phyloP scores from a whole-genome alignment of 805 yeast species.

The Grigorovia jiainica region DNA sequence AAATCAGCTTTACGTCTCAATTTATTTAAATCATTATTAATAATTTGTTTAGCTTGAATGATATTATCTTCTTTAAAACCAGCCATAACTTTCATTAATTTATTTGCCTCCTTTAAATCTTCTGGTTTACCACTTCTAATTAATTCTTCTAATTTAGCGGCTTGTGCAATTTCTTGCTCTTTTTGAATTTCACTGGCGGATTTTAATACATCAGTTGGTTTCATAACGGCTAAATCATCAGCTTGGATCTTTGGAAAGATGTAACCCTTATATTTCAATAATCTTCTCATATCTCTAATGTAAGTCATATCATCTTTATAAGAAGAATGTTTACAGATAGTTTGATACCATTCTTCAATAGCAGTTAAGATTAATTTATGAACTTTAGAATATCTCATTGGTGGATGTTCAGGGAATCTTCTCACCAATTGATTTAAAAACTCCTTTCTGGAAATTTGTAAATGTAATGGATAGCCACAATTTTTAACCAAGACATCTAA shows the following conservation, averaged over 20 bases:
- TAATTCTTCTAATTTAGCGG: slow-evolving; percentile 91
- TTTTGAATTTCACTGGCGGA: slow-evolving; percentile 83
- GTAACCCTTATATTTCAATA: slow-evolving; percentile 84
- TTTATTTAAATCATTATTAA: slow-evolving; percentile 75
- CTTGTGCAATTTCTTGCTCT: slow-evolving; percentile 87
- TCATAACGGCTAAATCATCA: slow-evolving; percentile 88
- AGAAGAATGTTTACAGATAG: slow-evolving; percentile 80
- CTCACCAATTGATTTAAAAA: slow-evolving; percentile 88
- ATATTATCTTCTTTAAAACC: slow-evolving; percentile 82
- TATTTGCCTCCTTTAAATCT: slow-evolving; percentile 92
- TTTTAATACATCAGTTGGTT: slow-evolving; percentile 79
- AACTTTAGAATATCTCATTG: slow-evolving; percentile 68
- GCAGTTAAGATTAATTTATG: slow-evolving; percentile 81
- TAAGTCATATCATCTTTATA: slow-evolving; percentile 88
- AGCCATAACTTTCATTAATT: slow-evolving; percentile 95
- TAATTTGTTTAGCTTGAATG: slow-evolving; percentile 58
- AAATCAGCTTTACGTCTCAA: slow-evolving; percentile 79
- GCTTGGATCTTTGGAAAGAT: slow-evolving; percentile 82
- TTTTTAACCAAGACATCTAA: slow-evolving; percentile 89
- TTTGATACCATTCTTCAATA: slow-evolving; percentile 95
- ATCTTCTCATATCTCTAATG: slow-evolving; percentile 91
- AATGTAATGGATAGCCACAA: slow-evolving; percentile 95
- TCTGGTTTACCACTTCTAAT: slow-evolving; percentile 92
- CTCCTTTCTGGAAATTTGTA: slow-evolving; percentile 91
- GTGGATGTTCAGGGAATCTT: slow-evolving; percentile 91